Percentiles rank a stretch among this genome's conserved stretches.
Evolutionary conservation across 2,329 filamentous ascomycete genomes (phyloP).

Genomic region (Trichophyton rubrum): DNA sequence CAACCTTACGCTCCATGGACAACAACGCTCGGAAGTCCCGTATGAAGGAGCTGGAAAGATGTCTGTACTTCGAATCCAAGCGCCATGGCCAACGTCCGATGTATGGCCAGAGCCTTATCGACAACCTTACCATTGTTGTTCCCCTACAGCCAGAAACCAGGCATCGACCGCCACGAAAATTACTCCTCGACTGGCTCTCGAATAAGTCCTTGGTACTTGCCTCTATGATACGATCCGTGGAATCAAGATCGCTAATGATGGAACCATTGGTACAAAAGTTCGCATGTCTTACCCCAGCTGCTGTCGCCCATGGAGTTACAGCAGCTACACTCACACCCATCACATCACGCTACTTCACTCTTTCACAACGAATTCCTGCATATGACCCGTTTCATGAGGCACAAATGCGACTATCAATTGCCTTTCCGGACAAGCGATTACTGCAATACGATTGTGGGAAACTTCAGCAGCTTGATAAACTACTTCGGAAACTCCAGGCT

Average conservation of each 20-base stretch:
- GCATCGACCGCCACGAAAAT: constrained; percentile 47
- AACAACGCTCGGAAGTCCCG: constrained; percentile 55
- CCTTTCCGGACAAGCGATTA: constrained; percentile 92
- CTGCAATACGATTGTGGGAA: constrained; percentile 97
- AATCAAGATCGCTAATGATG: constrained; percentile 58
- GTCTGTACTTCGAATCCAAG: constrained; percentile 66
- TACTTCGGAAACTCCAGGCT: constrained; percentile 74
- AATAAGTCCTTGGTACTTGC: constrained; percentile 46
- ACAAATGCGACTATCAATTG: constrained; percentile 82
- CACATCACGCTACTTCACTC: constrained; percentile 37
- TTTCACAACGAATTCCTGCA: constrained; percentile 41
- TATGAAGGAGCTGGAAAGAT: constrained; percentile 68
- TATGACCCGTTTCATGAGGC: constrained; percentile 85
- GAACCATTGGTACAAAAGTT: constrained; percentile 74
- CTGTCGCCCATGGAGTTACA: constrained; percentile 66
- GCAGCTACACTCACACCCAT: constrained; percentile 54
- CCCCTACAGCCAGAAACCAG: constrained; percentile 48
- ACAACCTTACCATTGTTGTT: constrained; percentile 55
- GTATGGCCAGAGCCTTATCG: constrained; percentile 68
- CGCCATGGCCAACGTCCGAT: constrained; percentile 69
- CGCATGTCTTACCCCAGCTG: constrained; percentile 80
- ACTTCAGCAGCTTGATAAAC: constrained; percentile 73
- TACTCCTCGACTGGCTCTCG: constrained; percentile 62
- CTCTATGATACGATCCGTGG: constrained; percentile 58
- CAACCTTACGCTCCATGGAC: constrained; percentile 60